Base-by-base conservation (phyloP, 345 rosid genomes). In the Firmiana major region DNA sequence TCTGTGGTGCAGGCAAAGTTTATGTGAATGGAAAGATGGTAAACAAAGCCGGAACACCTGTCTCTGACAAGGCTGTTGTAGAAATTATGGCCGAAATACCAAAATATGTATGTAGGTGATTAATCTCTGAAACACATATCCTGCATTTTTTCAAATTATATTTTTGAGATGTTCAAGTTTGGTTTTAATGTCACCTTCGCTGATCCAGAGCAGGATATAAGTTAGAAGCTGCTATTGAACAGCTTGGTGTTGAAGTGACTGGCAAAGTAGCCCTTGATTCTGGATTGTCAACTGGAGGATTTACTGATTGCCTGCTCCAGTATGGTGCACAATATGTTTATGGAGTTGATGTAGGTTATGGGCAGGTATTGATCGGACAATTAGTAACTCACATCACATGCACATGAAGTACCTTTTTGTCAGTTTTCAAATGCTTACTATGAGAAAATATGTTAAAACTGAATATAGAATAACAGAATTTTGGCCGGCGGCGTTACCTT, bases 61-160 rank as follows among this genome's bases (percentile, higher is more conserved):
- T 96, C 53, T 89, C 97, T 12, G 89, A 87, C 63, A 87, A 84
- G 71, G 77, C 92, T 51, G 81, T 84, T 83, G 91, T 96, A 71
- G 92, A 92, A 80, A 93, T 93, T 58, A 87, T 57, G 65, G 97
- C 93, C 24, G 94, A 91, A 86, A 76, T 91, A 82, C 99, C 98
- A 4, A 96, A 93, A 93, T 96, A 85, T 77, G 98, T 93, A 91
- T 96, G 99, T 92, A 96, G 98, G 99, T 96, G 97, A 96, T 88
- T 86, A 85, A 84, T 89, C 80, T 54, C 63, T 55, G 60, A 71
- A 65, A 55, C 79, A 76, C 59, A 49, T 38, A 51, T 78, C 77
- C 73, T 74, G 42, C 64, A 46, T 63, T 81, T 77, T 64, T 77
- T 38, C 54, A 31, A 36, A 15, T 74, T 54, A 13, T 40, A 19